Conservation (phyloP, 768 basidiomycete genomes). For the Tulasnella sp. region DNA sequence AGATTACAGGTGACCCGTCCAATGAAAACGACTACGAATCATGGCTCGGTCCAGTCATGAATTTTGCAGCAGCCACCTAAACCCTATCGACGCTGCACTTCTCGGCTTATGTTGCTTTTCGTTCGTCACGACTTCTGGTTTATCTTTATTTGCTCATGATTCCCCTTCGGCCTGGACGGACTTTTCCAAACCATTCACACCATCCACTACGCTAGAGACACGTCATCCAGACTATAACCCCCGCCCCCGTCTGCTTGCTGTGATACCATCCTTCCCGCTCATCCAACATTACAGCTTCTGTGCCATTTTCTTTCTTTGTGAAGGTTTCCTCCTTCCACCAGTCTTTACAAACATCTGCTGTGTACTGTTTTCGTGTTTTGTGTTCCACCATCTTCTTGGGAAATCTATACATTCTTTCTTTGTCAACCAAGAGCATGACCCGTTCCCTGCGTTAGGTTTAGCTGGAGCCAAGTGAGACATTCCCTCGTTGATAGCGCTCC, state of each 20-base stretch:
- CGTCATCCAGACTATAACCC: neutral
- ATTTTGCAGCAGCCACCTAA: constrained; percentile 30
- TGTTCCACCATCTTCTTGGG: neutral
- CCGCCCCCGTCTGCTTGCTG: neutral
- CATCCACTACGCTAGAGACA: neutral
- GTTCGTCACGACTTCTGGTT: constrained; percentile 1
- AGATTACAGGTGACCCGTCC: constrained; percentile 50
- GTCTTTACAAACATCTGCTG: neutral
- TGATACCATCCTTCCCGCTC: neutral
- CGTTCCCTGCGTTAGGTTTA: no score
- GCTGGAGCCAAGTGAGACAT: no score
- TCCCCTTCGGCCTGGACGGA: neutral
- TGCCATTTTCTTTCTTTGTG: neutral
- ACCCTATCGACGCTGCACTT: neutral
- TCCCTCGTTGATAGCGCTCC: no score
- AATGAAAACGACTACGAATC: constrained; percentile 52
- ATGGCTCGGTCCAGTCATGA: constrained; percentile 47
- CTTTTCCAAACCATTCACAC: neutral
- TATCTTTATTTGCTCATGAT: constrained; percentile 13
- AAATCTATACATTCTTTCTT: neutral
- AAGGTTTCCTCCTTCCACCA: neutral
- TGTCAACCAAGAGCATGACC: no score
- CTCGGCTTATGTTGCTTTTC: neutral
- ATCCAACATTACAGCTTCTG: neutral
- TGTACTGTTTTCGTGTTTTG: constrained; percentile 1